Percentiles rank a stretch among this genome's conserved stretches.
Evolutionary conservation across 768 basidiomycete species (phyloP).

Genomic region (Crepidotus variabilis): DNA sequence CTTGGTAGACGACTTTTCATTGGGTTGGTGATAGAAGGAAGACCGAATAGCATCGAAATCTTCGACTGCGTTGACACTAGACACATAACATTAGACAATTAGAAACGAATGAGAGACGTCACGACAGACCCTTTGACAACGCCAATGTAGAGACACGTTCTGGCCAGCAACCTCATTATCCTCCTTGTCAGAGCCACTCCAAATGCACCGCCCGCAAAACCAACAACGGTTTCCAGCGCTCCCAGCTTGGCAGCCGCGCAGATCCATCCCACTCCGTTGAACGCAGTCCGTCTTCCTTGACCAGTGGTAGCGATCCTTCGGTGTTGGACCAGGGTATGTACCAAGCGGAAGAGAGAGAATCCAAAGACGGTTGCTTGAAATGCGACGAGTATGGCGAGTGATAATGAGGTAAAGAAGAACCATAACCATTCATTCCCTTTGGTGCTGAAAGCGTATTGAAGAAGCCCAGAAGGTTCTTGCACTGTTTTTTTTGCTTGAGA

Average conservation of each 20-base stretch:
- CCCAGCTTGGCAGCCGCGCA: constrained; percentile 58
- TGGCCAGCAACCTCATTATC: constrained; percentile 49
- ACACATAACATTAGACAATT: neutral
- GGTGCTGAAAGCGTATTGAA: constrained; percentile 34
- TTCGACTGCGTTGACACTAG: constrained; percentile 50
- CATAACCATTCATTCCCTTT: constrained; percentile 35
- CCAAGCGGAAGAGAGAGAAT: constrained; percentile 56
- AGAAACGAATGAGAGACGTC: neutral
- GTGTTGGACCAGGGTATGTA: constrained; percentile 45
- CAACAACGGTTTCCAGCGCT: constrained; percentile 59
- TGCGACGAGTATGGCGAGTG: constrained; percentile 54
- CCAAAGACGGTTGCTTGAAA: constrained; percentile 59
- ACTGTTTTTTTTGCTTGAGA: neutral
- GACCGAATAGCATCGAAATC: constrained; percentile 41
- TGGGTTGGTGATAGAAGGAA: neutral
- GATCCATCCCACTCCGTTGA: constrained; percentile 67
- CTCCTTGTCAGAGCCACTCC: constrained; percentile 52
- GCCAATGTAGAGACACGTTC: constrained; percentile 58
- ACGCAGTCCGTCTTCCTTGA: constrained; percentile 42
- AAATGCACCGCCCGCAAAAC: constrained; percentile 56
- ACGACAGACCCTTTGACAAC: constrained; percentile 60
- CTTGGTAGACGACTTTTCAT: neutral
- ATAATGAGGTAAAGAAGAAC: constrained; percentile 55
- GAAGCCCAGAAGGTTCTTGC: neutral
- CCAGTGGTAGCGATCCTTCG: constrained; percentile 45